A percentile compares a stretch with the other conserved stretches of the same genome.
phyloP scores from a whole-genome alignment of 2,329 filamentous ascomycete species.

The Aspergillus ochraceus region DNA sequence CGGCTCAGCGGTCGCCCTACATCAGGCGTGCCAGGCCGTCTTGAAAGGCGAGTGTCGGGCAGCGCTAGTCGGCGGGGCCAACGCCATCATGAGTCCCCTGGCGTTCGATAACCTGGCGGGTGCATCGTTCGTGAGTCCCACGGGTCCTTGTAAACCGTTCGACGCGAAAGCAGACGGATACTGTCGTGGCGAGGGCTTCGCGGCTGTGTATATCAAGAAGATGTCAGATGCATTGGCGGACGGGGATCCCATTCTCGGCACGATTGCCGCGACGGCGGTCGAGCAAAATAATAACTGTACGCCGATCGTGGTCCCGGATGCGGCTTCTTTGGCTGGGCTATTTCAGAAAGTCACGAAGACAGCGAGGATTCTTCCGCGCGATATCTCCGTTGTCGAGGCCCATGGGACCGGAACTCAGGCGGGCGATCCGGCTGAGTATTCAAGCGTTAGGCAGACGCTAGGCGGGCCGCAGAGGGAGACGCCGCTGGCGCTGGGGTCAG shows the following conservation, averaged over 20 bases:
- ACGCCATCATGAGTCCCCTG: constrained; percentile 31
- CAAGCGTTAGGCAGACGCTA: constrained; percentile 24
- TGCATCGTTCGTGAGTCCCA: constrained; percentile 44
- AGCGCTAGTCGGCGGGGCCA: constrained; percentile 38
- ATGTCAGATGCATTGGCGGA: constrained; percentile 48
- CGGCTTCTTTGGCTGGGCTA: constrained; percentile 27
- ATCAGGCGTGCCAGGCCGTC: constrained; percentile 25
- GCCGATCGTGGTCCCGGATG: constrained; percentile 21
- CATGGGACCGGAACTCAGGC: constrained; percentile 36
- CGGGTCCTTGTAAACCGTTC: constrained; percentile 50
- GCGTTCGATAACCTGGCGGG: constrained; percentile 27
- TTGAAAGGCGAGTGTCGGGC: constrained; percentile 22
- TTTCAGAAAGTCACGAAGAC: constrained; percentile 27
- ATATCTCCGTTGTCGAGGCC: constrained; percentile 35
- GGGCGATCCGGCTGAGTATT: constrained; percentile 32
- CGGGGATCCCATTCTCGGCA: constrained; percentile 46
- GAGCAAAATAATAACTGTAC: constrained; percentile 37
- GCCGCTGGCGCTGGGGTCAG: constrained; percentile 26
- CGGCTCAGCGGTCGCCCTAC: constrained; percentile 37
- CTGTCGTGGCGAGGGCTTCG: constrained; percentile 52
- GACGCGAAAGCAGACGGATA: constrained; percentile 53
- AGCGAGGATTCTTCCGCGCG: constrained; percentile 22
- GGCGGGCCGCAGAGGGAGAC: constrained; percentile 15
- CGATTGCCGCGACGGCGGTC: constrained; percentile 33
- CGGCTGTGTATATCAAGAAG: constrained; percentile 49